phyloP scores from a whole-genome alignment of 2,329 filamentous ascomycete species.

The Chalara sp. region DNA sequence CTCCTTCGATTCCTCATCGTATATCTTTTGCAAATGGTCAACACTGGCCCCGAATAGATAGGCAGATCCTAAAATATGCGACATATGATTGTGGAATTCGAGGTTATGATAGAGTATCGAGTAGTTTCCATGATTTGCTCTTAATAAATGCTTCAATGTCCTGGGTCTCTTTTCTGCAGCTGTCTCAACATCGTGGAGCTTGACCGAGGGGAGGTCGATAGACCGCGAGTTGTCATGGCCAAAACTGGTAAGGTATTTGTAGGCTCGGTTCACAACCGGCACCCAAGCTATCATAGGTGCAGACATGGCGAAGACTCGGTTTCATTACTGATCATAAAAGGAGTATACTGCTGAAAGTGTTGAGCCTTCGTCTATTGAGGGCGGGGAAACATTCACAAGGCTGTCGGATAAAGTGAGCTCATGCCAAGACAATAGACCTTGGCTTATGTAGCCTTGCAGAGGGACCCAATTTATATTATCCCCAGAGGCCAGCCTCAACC shows the following conservation, averaged over 20 bases:
- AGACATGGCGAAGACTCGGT: conserved; percentile 22
- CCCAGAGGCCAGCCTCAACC: no score
- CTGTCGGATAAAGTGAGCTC: no score
- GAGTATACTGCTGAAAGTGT: no score
- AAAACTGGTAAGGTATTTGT: conserved; percentile 26
- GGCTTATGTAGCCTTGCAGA: no score
- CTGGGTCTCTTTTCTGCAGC: conserved; percentile 71
- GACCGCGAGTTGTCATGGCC: conserved; percentile 26
- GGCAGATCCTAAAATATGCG: conserved; percentile 76
- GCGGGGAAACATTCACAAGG: no score
- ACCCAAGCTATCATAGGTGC: conserved; percentile 37
- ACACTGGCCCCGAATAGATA: conserved; percentile 76
- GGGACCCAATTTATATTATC: no score
- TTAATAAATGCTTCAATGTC: conserved; percentile 83
- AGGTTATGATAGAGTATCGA: conserved; percentile 72
- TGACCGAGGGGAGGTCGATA: conserved; percentile 58
- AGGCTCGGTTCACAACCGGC: conserved; percentile 33
- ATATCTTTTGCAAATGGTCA: conserved; percentile 70
- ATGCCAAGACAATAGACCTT: no score
- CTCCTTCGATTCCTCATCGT: conserved; percentile 65
- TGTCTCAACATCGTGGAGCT: conserved; percentile 74
- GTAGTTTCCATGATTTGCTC: conserved; percentile 87
- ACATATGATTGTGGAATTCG: conserved; percentile 73
- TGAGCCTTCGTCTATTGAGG: no score
- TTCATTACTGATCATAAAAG: no score